A percentile compares a stretch with the other conserved stretches of the same genome.
These are phyloP conservation scores for Microascus cirrosus DNA, from an alignment of 2,329 filamentous ascomycete genomes.

Conservation along the genomic window DNA sequence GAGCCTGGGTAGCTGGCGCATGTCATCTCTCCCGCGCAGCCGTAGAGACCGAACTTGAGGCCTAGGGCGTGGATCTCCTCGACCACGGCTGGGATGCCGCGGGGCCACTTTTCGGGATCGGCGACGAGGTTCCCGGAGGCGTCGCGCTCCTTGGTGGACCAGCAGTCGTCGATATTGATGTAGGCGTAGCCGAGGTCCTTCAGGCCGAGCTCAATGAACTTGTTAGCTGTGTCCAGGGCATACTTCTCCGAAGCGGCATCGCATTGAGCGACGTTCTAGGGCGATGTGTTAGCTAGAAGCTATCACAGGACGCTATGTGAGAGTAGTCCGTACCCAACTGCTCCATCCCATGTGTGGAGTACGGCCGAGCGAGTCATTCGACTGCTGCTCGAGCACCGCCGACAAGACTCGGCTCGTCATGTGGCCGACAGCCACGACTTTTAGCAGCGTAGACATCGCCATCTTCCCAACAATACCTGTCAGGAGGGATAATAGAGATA, in stretches of 20 bases:
- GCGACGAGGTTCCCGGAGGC: conserved; percentile 31
- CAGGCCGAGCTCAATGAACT: conserved; percentile 23
- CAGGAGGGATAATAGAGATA: no score
- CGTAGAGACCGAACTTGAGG: conserved; percentile 52
- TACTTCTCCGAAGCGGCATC: conserved; percentile 8
- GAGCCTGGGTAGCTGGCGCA: conserved; percentile 9
- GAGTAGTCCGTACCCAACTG: conserved; percentile 6
- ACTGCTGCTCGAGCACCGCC: background rate
- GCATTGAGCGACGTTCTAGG: conserved; percentile 9
- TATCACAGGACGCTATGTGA: background rate
- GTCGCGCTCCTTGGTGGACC: conserved; percentile 26
- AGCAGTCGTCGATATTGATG: conserved; percentile 52
- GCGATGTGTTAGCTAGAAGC: background rate
- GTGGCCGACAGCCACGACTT: background rate
- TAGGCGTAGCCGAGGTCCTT: conserved; percentile 43
- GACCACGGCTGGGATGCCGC: conserved; percentile 41
- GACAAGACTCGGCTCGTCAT: background rate
- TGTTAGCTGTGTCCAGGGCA: conserved; percentile 8
- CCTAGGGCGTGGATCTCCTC: conserved; percentile 40
- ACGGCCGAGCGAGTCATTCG: conserved; percentile 6
- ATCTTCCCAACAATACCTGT: background rate
- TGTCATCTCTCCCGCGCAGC: conserved; percentile 32
- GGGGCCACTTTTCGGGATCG: conserved; percentile 39
- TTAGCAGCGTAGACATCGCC: background rate
- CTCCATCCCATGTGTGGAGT: conserved; percentile 10